These are phyloP conservation scores for Rhodotorula kratochvilovae DNA, from an alignment of 768 basidiomycete genomes.

Conservation along the genomic window DNA sequence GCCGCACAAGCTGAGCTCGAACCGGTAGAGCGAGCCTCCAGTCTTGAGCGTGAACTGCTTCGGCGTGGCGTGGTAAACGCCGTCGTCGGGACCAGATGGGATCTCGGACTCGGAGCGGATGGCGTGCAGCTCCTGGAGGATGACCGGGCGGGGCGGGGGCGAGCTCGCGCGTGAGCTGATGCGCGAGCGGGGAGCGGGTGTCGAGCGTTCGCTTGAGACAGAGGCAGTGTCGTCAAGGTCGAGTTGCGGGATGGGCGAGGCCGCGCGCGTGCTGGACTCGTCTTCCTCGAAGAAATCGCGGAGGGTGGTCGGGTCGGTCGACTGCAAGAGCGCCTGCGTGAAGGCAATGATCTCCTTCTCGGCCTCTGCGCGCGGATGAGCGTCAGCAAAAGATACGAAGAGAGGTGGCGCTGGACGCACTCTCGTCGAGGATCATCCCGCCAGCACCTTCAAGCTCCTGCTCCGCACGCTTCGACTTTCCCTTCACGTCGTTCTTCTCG, in stretches of 20 bases:
- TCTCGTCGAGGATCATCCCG: conserved; percentile 15
- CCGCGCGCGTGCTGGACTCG: neutral
- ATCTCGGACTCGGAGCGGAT: conserved; percentile 23
- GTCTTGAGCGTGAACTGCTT: conserved; percentile 32
- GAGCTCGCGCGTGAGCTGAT: conserved; percentile 23
- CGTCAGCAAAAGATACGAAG: no score
- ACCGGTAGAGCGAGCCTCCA: conserved; percentile 23
- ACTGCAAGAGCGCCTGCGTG: conserved; percentile 36
- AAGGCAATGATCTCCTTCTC: conserved; percentile 40
- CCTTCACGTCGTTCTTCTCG: conserved; percentile 32
- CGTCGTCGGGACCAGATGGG: conserved; percentile 12
- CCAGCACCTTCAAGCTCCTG: conserved; percentile 6
- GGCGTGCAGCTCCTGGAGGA: conserved; percentile 30
- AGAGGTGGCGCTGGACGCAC: no score
- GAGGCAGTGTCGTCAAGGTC: conserved; percentile 13
- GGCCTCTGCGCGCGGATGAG: conserved; percentile 5
- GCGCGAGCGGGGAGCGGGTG: neutral
- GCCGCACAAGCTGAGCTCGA: conserved; percentile 67
- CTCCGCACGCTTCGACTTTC: conserved; percentile 16
- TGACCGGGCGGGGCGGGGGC: conserved; percentile 12
- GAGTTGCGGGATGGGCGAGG: conserved; percentile 15
- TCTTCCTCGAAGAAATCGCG: conserved; percentile 30
- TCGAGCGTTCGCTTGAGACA: neutral
- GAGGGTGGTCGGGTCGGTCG: conserved; percentile 37
- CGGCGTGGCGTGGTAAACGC: conserved; percentile 28